Evolutionary conservation across 306 rosid species (phyloP), one percentile per base, ranked within the genome.

Genomic region (Urtica urens): DNA sequence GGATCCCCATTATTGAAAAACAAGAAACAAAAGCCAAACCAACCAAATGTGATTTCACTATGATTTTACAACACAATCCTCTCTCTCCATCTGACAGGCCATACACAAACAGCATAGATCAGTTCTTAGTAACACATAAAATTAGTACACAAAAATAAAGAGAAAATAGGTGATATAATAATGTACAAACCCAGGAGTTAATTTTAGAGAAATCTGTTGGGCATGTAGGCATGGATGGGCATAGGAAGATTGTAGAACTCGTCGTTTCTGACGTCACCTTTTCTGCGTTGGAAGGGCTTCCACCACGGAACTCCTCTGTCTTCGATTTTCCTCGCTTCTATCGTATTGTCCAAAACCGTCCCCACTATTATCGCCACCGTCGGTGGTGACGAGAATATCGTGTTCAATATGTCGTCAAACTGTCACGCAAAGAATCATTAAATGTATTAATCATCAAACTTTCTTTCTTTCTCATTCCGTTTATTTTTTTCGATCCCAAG

Each of bases 281-380:
- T 67, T 71, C 67, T 81, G 18, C 50, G 51, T 53, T 84, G 95
- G 78, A 79, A 90, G 1, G 95, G 87, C 43, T 7, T 47, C 94
- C 93, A 84, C 97, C 97, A 90, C 53, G 68, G 75, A 43, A 90
- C 16, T 60, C 97, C 97, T 64, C 97, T 75, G 23, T 90, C 95
- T 4, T 16, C 55, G 4, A 21, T 46, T 6, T 66, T 12, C 51
- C 59, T 72, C 1, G 79, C 86, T 0, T 84, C 97, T 1, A 90
- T 77, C 1, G 97, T 84, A 70, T 74, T 82, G 65, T 90, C 97
- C 1, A 90, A 57, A 23, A 90, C 1, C 0, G 94, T 81, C 63
- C 97, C 97, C 2, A 90, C 85, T 0, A 81, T 75, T 60, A 84
- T 77, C 16, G 84, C 97, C 43, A 90, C 81, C 2, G 92, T 75